phyloP scores from a whole-genome alignment of 768 basidiomycete species.

The Russula abietina region DNA sequence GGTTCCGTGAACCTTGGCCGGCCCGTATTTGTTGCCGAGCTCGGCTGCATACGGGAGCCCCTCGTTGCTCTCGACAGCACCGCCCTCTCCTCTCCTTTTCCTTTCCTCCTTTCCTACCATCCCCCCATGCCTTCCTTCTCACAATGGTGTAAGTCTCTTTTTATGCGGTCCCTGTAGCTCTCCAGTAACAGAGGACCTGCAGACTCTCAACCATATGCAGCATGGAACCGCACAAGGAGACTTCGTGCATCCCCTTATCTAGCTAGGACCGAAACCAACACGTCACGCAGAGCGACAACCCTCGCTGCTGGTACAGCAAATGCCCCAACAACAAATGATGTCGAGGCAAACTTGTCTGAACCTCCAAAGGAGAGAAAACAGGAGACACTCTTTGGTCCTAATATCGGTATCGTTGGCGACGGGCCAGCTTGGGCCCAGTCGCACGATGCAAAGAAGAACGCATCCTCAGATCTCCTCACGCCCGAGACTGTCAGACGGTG shows the following conservation, averaged over 20 bases:
- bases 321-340: constrained; percentile 22
- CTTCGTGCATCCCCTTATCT: constrained; percentile 47
- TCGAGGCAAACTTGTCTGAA: constrained; percentile 34
- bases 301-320: constrained; percentile 38
- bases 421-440: constrained; percentile 66
- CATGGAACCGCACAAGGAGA: constrained; percentile 55
- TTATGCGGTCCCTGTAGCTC: constrained; percentile 19
- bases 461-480: constrained; percentile 64
- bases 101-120: constrained; percentile 1
- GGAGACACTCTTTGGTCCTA: constrained; percentile 87
- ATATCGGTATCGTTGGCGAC: constrained; percentile 68
- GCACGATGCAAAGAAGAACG: constrained; percentile 51
- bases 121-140: constrained; percentile 29
- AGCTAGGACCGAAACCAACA: constrained; percentile 45
- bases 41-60: background rate
- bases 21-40: background rate
- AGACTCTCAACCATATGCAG: constrained; percentile 48
- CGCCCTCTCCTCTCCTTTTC: background rate
- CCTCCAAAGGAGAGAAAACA: constrained; percentile 47
- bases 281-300: constrained; percentile 43
- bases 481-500: constrained; percentile 76
- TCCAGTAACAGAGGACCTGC: constrained; percentile 6
- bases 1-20: background rate
- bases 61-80: background rate
- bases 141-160: constrained; percentile 35